A percentile compares a stretch with the other conserved stretches of the same genome.
These are phyloP conservation scores for Pseudogymnoascus sp. DNA, from an alignment of 2,329 filamentous ascomycete species.

Conservation along the genomic window DNA sequence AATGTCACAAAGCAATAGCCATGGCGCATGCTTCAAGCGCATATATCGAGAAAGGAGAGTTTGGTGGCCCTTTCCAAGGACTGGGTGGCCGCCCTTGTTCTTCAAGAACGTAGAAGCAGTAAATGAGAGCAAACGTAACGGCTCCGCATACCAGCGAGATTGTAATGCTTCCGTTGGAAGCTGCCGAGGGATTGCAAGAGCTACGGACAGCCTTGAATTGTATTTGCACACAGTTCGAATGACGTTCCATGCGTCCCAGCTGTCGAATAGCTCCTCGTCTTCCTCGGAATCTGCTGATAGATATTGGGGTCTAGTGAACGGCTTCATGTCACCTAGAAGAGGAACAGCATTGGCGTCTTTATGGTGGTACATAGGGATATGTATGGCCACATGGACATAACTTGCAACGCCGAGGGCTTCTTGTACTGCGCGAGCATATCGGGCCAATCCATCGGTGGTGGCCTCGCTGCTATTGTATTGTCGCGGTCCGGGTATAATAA, in stretches of 20 bases:
- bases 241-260: constrained; percentile 92
- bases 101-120: constrained; percentile 47
- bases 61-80: constrained; percentile 55
- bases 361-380: constrained; percentile 76
- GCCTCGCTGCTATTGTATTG: constrained; percentile 48
- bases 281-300: constrained; percentile 29
- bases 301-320: constrained; percentile 25
- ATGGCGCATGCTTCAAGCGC: constrained; percentile 56
- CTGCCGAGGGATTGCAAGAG: constrained; percentile 47
- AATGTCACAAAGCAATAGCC: constrained; percentile 56
- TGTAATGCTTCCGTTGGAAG: constrained; percentile 55
- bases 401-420: constrained; percentile 69
- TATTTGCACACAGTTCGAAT: constrained; percentile 84
- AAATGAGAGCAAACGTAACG: constrained; percentile 55
- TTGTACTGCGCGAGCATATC: constrained; percentile 77
- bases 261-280: constrained; percentile 55
- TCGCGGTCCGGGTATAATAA: constrained; percentile 74
- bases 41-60: constrained; percentile 55
- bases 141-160: constrained; percentile 63
- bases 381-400: constrained; percentile 72
- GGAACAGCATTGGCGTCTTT: constrained; percentile 41
- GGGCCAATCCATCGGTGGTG: constrained; percentile 50
- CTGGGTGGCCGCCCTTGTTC: constrained; percentile 55
- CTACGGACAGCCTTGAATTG: constrained; percentile 66
- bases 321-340: constrained; percentile 28